Conservation (phyloP, 1,139 yeast species). For the Diutina pseudorugosa region DNA sequence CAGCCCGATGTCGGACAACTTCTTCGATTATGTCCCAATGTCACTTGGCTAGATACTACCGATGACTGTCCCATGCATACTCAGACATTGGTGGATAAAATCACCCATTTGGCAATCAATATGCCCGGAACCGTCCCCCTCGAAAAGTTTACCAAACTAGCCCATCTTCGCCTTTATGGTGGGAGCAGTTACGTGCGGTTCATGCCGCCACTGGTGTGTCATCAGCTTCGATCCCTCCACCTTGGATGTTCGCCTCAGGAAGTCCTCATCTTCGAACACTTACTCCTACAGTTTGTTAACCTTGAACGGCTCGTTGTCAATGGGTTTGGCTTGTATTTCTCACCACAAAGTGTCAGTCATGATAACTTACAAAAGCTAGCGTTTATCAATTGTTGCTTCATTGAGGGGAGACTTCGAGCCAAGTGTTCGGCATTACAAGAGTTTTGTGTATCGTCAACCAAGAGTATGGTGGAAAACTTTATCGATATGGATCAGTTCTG, state of each 20-base stretch:
- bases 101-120: not conserved
- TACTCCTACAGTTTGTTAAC: not conserved
- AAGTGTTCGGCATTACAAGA: not conserved
- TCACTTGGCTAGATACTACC: not conserved
- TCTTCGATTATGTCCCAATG: not conserved
- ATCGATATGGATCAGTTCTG: not conserved
- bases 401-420: not conserved
- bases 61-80: not conserved
- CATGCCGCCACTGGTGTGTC: not conserved
- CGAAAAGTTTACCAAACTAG: not conserved
- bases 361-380: not conserved
- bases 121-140: not conserved
- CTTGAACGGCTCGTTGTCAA: not conserved
- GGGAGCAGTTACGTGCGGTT: not conserved
- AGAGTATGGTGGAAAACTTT: not conserved
- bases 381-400: not conserved
- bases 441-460: not conserved
- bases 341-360: not conserved
- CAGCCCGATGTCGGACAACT: not conserved
- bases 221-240: not conserved
- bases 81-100: not conserved
- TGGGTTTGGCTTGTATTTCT: not conserved
- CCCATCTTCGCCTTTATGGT: not conserved
- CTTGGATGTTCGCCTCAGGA: not conserved
- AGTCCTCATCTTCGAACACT: not conserved